Evolutionary conservation across 1,139 yeast genomes (phyloP), one percentile per base, ranked within the genome.

Genomic region (Hemisphaericaspora lyxosophila): DNA sequence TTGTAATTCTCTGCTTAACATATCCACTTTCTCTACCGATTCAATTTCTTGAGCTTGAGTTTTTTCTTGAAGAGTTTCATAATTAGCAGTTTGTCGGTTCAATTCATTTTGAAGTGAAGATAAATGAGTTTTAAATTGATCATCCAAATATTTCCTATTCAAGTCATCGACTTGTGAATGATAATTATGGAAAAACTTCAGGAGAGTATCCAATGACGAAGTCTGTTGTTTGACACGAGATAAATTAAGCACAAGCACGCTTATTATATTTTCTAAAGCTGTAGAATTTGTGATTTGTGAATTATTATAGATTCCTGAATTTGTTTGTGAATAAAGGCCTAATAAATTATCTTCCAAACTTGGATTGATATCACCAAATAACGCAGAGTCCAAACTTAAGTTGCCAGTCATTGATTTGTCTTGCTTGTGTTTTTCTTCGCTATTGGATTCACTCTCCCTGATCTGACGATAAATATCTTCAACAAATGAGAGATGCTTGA

Each of bases 301-400:
- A 53, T 80, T 82, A 48, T 76, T 75, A 54, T 78, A 81, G 31
- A 80, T 72, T 1, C 89, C 90, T 20, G 82, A 71, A 34, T 78
- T 67, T 5, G 76, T 68, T 44, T 72, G 74, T 16, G 78, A 71
- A 39, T 76, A 73, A 24, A 78, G 66, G 3, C 84, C 83, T 39
- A 81, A 57, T 7, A 83, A 64, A 33, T 72, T 65, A 41, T 81
- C 85, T 48, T 84, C 90, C 27, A 83, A 53, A 30, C 76, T 62
- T 7, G 83, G 75, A 48, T 75, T 75, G 20, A 84, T 76, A 53
- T 85, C 95, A 29, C 95, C 90, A 61, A 86, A 88, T 51, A 88
- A 72, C 2, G 94, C 85, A 16, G 80, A 80, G 53, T 85, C 95
- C 50, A 85, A 75, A 2, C 82, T 39, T 5, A 38, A 30, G 45